Conservation (phyloP, 2,329 filamentous ascomycete genomes). For the Aspergillus novofumigatus region DNA sequence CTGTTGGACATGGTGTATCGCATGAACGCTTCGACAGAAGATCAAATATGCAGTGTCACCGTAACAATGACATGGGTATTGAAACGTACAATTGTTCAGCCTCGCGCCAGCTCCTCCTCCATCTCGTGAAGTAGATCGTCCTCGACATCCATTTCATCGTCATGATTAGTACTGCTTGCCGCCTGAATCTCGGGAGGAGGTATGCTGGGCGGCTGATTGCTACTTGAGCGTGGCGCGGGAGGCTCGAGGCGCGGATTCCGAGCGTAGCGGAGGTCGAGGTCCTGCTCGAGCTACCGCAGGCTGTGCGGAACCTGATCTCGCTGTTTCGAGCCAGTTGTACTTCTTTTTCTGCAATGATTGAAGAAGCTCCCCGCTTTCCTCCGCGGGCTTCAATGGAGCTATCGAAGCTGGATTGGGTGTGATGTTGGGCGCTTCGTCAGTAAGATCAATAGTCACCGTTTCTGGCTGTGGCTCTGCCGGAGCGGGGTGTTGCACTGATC, state of each 20-base stretch:
- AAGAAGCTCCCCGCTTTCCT: slow-evolving; percentile 17
- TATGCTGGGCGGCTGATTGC: neutral
- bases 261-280: neutral
- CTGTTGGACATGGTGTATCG: neutral
- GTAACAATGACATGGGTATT: slow-evolving; percentile 1
- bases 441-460: neutral
- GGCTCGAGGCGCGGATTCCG: neutral
- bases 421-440: slow-evolving; percentile 9
- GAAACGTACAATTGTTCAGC: slow-evolving; percentile 2
- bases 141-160: slow-evolving; percentile 5
- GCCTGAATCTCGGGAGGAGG: neutral
- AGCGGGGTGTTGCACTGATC: neutral
- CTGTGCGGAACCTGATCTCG: slow-evolving; percentile 1
- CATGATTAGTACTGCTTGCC: neutral
- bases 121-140: slow-evolving; percentile 24
- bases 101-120: slow-evolving; percentile 23
- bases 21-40: neutral
- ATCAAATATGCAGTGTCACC: neutral
- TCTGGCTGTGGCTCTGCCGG: neutral
- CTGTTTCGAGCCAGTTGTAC: slow-evolving; percentile 27
- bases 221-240: neutral
- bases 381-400: neutral
- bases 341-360: slow-evolving; percentile 26
- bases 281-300: neutral
- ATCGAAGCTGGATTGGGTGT: neutral